These are phyloP conservation scores for Phytophthora palmivora DNA, from an alignment of 352 stramenopile species.

Conservation along the genomic window DNA sequence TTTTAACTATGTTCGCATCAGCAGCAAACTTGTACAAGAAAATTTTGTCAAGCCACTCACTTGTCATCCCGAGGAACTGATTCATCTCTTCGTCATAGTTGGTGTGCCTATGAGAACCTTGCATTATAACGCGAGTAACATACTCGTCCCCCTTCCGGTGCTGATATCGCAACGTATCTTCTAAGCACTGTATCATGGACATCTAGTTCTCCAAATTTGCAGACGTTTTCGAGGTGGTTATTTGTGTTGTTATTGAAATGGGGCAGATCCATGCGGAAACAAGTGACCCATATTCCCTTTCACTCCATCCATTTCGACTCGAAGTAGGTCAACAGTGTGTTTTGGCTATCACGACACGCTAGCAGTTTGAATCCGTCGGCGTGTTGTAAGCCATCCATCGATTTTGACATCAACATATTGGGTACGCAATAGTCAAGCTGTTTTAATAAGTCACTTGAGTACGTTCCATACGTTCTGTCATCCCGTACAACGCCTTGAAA, in stretches of 20 bases:
- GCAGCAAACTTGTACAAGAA: no score
- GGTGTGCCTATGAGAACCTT: no score
- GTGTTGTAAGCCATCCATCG: not conserved
- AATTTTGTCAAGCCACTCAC: no score
- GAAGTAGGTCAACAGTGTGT: constrained; percentile 4
- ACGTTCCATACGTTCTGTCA: no score
- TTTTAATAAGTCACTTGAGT: not conserved
- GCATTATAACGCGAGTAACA: no score
- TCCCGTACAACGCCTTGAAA: no score
- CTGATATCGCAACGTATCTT: not conserved
- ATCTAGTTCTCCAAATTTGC: constrained; percentile 14
- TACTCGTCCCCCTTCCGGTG: no score
- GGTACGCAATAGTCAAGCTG: constrained; percentile 12
- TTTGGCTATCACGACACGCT: no score
- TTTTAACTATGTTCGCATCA: no score
- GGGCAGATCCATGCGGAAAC: constrained; percentile 2
- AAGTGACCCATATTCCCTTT: constrained; percentile 9
- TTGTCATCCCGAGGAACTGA: no score
- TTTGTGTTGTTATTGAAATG: constrained; percentile 20
- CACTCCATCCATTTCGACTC: constrained; percentile 2
- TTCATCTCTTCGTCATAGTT: no score
- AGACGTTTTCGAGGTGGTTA: constrained; percentile 7
- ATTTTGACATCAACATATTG: constrained; percentile 11
- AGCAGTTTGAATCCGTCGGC: no score
- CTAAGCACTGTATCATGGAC: not conserved